Conservation (phyloP, 108 stramenopile genomes). For the Skeletonema potamos region DNA sequence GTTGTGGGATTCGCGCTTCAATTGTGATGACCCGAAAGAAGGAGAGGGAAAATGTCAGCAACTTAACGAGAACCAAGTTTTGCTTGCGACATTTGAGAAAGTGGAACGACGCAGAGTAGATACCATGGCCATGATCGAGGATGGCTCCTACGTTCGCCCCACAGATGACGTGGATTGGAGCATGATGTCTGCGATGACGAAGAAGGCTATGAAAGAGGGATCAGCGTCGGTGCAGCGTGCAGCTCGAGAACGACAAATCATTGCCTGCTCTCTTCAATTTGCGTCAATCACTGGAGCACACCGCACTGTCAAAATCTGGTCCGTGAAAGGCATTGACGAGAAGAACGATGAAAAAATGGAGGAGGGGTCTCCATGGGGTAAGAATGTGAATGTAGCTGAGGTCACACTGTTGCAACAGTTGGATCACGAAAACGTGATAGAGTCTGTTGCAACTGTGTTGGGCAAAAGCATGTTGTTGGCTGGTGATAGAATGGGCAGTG, state of each 20-base stretch:
- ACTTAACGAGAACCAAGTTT: background rate
- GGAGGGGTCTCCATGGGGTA: background rate
- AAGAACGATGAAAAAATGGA: background rate
- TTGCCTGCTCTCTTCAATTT: conserved; percentile 33
- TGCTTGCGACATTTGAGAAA: conserved; percentile 35
- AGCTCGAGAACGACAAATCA: conserved; percentile 28
- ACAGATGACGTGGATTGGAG: conserved; percentile 28
- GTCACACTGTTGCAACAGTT: conserved; percentile 23
- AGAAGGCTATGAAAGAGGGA: conserved; percentile 21
- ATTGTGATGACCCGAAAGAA: conserved; percentile 24
- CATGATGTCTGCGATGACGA: conserved; percentile 18
- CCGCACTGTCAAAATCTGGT: conserved; percentile 33
- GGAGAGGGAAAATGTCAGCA: background rate
- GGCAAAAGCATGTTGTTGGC: conserved; percentile 26
- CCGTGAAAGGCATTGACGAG: conserved; percentile 23
- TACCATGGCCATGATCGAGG: conserved; percentile 22
- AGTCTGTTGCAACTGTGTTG: conserved; percentile 19
- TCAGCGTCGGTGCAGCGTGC: conserved; percentile 19
- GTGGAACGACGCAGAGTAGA: conserved; percentile 17
- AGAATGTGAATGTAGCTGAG: conserved; percentile 29
- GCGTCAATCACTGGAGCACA: conserved; percentile 24
- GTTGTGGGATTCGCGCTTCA: conserved; percentile 40
- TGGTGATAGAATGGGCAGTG: conserved; percentile 39
- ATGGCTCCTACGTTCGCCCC: conserved; percentile 32
- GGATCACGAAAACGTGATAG: conserved; percentile 19